Percentiles rank a stretch among this genome's conserved stretches.
Conservation (phyloP, 2,329 filamentous ascomycete genomes). For the Knoxdaviesia capensis region DNA sequence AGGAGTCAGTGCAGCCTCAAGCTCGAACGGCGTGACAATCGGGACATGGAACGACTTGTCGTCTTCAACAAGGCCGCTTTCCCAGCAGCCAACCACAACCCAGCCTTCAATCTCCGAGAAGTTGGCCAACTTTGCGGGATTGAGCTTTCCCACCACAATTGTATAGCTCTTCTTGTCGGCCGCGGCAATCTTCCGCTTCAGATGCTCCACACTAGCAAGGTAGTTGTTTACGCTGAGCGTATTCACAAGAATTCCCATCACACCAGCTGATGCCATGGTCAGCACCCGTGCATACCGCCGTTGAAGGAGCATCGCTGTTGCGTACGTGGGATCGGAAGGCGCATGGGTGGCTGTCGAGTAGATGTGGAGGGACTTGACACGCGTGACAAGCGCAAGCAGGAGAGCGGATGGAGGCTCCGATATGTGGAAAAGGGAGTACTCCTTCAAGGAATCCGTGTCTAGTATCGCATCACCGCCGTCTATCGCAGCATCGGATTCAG, state of each 20-base stretch:
- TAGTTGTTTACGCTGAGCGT: constrained; percentile 87
- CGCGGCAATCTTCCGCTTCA: constrained; percentile 50
- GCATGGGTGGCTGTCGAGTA: constrained; percentile 40
- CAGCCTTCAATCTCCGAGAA: constrained; percentile 90
- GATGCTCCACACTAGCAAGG: constrained; percentile 54
- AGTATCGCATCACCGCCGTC: constrained; percentile 17
- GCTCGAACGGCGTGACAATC: constrained; percentile 87
- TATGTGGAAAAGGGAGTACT: constrained; percentile 70
- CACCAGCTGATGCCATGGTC: constrained; percentile 55
- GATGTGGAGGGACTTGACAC: constrained; percentile 60
- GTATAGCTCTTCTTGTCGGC: constrained; percentile 92
- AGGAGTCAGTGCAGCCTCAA: constrained; percentile 54
- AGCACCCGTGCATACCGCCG: constrained; percentile 79
- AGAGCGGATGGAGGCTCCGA: constrained; percentile 63
- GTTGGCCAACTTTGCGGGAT: constrained; percentile 88
- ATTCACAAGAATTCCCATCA: constrained; percentile 91
- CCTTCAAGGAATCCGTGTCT: constrained; percentile 26
- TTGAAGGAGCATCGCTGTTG: constrained; percentile 39
- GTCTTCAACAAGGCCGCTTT: constrained; percentile 79
- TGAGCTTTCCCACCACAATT: constrained; percentile 90
- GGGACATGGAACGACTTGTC: constrained; percentile 66
- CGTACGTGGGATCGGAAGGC: constrained; percentile 18
- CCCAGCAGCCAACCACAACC: constrained; percentile 97
- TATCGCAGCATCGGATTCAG: constrained; percentile 6
- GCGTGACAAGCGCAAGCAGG: constrained; percentile 69